Conservation (phyloP, 2,329 filamentous ascomycete genomes). For the Fusarium hainanense region DNA sequence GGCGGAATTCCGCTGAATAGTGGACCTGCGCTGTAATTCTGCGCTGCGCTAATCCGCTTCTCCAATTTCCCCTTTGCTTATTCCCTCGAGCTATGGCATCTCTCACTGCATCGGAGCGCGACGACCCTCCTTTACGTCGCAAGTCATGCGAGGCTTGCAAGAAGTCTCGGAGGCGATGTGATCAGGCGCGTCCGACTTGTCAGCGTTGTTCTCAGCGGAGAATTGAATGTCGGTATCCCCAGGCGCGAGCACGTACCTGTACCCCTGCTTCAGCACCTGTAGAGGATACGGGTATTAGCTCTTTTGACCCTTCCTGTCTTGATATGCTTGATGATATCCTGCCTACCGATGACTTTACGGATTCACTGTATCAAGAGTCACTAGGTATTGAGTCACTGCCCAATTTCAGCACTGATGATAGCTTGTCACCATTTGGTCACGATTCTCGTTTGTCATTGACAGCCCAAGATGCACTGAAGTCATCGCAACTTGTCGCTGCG, state of each 20-base stretch:
- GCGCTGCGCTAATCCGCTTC: neutral
- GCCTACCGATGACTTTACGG: neutral
- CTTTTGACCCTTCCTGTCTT: neutral
- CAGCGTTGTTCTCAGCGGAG: constrained; percentile 1
- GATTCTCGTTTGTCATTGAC: neutral
- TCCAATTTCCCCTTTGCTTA: neutral
- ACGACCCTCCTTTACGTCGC: neutral
- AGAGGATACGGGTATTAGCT: neutral
- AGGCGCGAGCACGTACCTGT: neutral
- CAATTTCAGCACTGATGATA: neutral
- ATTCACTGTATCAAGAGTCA: neutral
- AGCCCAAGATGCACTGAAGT: neutral
- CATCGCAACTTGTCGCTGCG: neutral
- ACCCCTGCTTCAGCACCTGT: neutral
- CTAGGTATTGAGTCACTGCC: neutral
- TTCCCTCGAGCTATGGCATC: neutral
- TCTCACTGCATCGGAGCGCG: neutral
- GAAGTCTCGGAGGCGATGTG: neutral
- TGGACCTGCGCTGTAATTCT: neutral
- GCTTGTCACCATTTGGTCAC: accelerated
- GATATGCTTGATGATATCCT: neutral
- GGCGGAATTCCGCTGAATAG: constrained; percentile 10
- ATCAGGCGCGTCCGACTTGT: neutral
- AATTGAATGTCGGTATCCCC: constrained; percentile 5
- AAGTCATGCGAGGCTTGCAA: constrained; percentile 11